Percentiles rank a stretch among this genome's conserved stretches.
phyloP scores from a whole-genome alignment of 352 stramenopile genomes.

The Aphanomyces euteiches region DNA sequence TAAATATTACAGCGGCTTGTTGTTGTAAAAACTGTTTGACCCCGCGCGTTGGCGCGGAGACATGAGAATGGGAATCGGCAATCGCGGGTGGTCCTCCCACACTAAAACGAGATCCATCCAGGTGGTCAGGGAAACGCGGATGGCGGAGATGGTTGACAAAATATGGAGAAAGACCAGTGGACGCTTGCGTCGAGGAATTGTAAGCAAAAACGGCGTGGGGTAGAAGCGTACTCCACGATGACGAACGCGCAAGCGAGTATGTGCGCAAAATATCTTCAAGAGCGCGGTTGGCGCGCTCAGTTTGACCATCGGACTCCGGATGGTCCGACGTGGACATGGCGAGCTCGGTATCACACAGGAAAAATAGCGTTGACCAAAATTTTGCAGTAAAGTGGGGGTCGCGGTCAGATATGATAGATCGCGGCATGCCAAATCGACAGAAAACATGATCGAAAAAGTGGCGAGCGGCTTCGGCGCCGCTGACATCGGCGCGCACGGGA shows the following conservation, averaged over 20 bases:
- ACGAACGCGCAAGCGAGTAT: not conserved
- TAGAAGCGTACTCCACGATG: no score
- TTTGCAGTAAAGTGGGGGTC: conserved; percentile 33
- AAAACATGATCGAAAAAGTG: conserved; percentile 29
- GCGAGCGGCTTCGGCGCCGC: conserved; percentile 14
- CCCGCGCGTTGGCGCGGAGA: no score
- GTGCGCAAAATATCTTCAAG: conserved; percentile 6
- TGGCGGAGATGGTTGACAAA: no score
- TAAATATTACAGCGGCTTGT: no score
- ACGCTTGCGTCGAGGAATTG: no score
- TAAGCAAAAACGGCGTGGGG: no score
- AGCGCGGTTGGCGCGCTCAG: not conserved
- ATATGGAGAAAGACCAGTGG: no score
- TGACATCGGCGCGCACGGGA: not conserved
- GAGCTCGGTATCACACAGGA: not conserved
- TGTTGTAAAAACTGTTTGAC: no score
- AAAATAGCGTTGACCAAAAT: conserved; percentile 27
- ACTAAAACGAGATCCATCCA: no score
- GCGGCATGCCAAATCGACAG: conserved; percentile 17
- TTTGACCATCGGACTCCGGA: not conserved
- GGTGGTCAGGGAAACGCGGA: no score
- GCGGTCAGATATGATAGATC: conserved; percentile 31
- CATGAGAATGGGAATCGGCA: no score
- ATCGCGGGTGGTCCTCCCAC: no score
- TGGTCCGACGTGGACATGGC: not conserved